Percentiles rank a stretch among this genome's conserved stretches.
phyloP scores from a whole-genome alignment of 495 filamentous ascomycete species.

The Neurospora hispaniola region DNA sequence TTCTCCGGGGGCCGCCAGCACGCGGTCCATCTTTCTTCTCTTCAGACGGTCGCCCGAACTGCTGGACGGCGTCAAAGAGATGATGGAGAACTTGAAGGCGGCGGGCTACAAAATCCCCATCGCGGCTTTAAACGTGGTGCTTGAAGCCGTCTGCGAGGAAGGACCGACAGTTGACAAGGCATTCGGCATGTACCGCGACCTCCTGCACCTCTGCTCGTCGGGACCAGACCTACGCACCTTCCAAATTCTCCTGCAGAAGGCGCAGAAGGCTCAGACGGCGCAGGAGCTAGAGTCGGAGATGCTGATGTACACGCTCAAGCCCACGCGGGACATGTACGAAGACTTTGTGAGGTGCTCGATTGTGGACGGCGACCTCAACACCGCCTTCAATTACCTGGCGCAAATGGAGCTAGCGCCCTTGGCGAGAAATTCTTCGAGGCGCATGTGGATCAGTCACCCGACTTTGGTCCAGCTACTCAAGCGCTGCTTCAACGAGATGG shows the following conservation, averaged over 20 bases:
- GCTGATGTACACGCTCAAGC: slow-evolving; percentile 47
- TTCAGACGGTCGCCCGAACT: slow-evolving; percentile 21
- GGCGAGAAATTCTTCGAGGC: not conserved
- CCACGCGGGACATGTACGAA: slow-evolving; percentile 55
- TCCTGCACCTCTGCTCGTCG: slow-evolving; percentile 49
- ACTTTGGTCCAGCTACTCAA: slow-evolving; percentile 29
- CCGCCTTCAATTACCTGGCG: slow-evolving; percentile 46
- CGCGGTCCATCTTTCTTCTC: slow-evolving; percentile 41
- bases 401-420: slow-evolving; percentile 35
- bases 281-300: slow-evolving; percentile 70
- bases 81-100: slow-evolving; percentile 41
- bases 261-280: slow-evolving; percentile 45
- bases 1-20: slow-evolving; percentile 39
- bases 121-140: slow-evolving; percentile 50
- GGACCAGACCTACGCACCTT: slow-evolving; percentile 53
- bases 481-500: slow-evolving; percentile 29
- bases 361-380: slow-evolving; percentile 39
- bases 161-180: slow-evolving; percentile 35
- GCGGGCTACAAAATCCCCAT: slow-evolving; percentile 38
- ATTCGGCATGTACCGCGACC: slow-evolving; percentile 57
- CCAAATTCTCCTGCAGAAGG: slow-evolving; percentile 56
- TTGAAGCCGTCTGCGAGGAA: slow-evolving; percentile 42
- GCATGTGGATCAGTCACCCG: slow-evolving; percentile 28
- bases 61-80: slow-evolving; percentile 36
- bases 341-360: slow-evolving; percentile 56